Conservation (phyloP, 768 basidiomycete genomes). For the Hortiboletus campestris region DNA sequence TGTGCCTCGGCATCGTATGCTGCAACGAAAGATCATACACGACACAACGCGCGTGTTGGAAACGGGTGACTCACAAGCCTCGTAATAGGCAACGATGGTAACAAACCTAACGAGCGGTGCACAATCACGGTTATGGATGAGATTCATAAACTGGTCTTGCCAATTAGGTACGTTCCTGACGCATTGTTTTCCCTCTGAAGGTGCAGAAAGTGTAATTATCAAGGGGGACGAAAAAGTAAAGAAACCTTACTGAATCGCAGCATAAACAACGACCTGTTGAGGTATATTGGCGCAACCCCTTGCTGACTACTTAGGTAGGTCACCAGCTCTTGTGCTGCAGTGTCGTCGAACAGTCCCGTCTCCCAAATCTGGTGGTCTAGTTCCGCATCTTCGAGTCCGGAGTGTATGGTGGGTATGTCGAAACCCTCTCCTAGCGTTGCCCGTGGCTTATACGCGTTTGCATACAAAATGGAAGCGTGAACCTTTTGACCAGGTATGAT, state of each 20-base stretch:
- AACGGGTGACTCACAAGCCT: slow-evolving; percentile 13
- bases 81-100: slow-evolving; percentile 21
- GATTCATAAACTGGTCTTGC: slow-evolving; percentile 6
- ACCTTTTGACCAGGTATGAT: slow-evolving; percentile 29
- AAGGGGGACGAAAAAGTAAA: neutral
- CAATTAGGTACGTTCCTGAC: slow-evolving; percentile 15
- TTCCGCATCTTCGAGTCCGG: neutral
- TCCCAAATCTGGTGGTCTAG: slow-evolving; percentile 20
- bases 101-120: slow-evolving; percentile 20
- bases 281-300: slow-evolving; percentile 18
- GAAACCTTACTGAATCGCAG: slow-evolving; percentile 17
- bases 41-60: too few species aligned
- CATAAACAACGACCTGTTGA: slow-evolving; percentile 22
- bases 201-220: neutral
- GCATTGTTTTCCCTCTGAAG: slow-evolving; percentile 21
- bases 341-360: slow-evolving; percentile 19
- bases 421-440: slow-evolving; percentile 24
- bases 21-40: neutral
- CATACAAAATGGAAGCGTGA: slow-evolving; percentile 23
- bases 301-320: slow-evolving; percentile 9
- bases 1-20: slow-evolving; percentile 1
- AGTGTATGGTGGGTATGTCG: slow-evolving; percentile 15
- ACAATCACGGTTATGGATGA: slow-evolving; percentile 12
- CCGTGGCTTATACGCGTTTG: slow-evolving; percentile 19
- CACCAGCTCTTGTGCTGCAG: slow-evolving; percentile 13